A percentile compares a stretch with the other conserved stretches of the same genome.
These are phyloP conservation scores for Viridothelium virens DNA, from an alignment of 495 filamentous ascomycete genomes.

Conservation along the genomic window DNA sequence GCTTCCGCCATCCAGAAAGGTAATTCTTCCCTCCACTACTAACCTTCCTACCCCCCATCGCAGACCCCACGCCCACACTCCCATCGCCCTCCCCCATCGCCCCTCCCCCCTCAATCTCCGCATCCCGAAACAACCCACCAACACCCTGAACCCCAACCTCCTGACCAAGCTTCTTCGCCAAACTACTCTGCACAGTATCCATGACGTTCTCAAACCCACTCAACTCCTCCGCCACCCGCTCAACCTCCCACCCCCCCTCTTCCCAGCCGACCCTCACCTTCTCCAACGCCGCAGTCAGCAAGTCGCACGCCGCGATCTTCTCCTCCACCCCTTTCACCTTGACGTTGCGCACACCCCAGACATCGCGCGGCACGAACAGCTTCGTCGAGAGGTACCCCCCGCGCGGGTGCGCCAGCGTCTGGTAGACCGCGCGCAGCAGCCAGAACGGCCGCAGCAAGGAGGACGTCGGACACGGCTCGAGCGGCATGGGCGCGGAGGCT, in stretches of 20 bases:
- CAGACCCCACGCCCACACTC: constrained; percentile 33
- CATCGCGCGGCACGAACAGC: constrained; percentile 83
- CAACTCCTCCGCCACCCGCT: constrained; percentile 91
- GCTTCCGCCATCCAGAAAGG: constrained; percentile 67
- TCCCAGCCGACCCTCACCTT: constrained; percentile 36
- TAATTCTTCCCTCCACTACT: constrained; percentile 41
- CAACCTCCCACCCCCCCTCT: constrained; percentile 56
- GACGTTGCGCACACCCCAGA: constrained; percentile 89
- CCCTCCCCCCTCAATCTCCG: neutral
- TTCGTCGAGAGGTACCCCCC: constrained; percentile 87
- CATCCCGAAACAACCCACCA: constrained; percentile 60
- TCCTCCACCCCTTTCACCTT: constrained; percentile 87
- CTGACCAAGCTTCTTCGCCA: constrained; percentile 76
- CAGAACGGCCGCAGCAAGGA: constrained; percentile 85
- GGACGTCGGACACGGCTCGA: constrained; percentile 89
- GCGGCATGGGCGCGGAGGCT: constrained; percentile 56
- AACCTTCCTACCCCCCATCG: constrained; percentile 50
- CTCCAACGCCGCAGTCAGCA: constrained; percentile 79
- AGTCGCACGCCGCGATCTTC: constrained; percentile 88
- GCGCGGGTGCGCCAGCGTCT: constrained; percentile 82
- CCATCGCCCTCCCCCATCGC: constrained; percentile 12
- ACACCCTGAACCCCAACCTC: constrained; percentile 79
- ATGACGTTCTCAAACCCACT: constrained; percentile 80
- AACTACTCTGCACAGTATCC: constrained; percentile 68
- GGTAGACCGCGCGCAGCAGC: constrained; percentile 88